Evolutionary conservation across 108 stramenopile genomes (phyloP).

Genomic region (Cylindrotheca fusiformis): DNA sequence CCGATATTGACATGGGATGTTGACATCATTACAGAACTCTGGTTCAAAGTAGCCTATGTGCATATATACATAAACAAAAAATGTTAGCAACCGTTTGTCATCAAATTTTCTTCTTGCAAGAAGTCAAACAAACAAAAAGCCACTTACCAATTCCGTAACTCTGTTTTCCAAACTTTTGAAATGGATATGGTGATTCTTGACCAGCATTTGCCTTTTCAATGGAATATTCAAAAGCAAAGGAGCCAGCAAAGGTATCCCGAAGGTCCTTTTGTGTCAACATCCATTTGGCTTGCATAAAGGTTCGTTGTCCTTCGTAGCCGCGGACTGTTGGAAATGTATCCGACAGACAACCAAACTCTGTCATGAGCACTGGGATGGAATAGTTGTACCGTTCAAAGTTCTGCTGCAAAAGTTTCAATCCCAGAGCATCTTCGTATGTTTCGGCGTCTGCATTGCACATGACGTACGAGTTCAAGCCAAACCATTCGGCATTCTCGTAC

Average conservation of each 20-base stretch:
- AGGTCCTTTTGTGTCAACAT: conserved; percentile 11
- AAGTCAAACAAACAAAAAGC: too few relatives aligned
- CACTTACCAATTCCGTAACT: conserved; percentile 32
- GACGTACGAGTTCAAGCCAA: conserved; percentile 41
- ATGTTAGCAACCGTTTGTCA: neutral
- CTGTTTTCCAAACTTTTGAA: conserved; percentile 9
- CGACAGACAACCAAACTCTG: conserved; percentile 44
- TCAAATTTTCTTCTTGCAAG: neutral
- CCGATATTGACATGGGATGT: conserved; percentile 5
- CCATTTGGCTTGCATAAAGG: conserved; percentile 19
- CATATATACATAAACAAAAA: neutral
- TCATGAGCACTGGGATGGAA: conserved; percentile 31
- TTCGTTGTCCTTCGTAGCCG: conserved; percentile 39
- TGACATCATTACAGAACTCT: conserved; percentile 15
- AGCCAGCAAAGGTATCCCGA: conserved; percentile 33
- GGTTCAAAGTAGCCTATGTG: conserved; percentile 11
- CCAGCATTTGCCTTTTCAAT: conserved; percentile 23
- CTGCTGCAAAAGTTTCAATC: conserved; percentile 11
- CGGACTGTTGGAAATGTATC: conserved; percentile 30
- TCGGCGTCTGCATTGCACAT: conserved; percentile 23
- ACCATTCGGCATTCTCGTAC: conserved; percentile 44
- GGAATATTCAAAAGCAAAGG: conserved; percentile 49
- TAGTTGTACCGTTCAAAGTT: conserved; percentile 11
- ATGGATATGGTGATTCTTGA: conserved; percentile 23
- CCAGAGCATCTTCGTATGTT: conserved; percentile 15